Evolutionary conservation across 1,284 basidiomycete genomes (phyloP).

Genomic region (Leccinum griseonigrum): DNA sequence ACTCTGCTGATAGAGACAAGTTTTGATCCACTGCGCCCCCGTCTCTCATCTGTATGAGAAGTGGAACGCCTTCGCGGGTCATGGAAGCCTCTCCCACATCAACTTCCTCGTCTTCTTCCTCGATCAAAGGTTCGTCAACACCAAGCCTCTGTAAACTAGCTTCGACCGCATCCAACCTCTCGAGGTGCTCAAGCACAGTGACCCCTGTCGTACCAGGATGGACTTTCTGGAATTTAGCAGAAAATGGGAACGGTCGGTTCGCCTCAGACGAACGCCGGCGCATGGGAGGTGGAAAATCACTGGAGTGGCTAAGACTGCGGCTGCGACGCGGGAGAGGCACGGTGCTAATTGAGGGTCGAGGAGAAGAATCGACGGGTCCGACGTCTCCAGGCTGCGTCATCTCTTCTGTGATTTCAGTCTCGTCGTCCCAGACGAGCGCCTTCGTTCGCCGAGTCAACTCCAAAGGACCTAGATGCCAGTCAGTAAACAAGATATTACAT

Average conservation of each 20-base stretch:
- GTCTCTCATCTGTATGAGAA: conserved; percentile 22
- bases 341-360: conserved; percentile 57
- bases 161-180: conserved; percentile 77
- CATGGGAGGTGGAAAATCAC: conserved; percentile 72
- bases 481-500: conserved; percentile 8
- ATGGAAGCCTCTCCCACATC: conserved; percentile 53
- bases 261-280: conserved; percentile 61
- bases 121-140: conserved; percentile 50
- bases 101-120: conserved; percentile 46
- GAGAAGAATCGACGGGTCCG: conserved; percentile 45
- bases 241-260: conserved; percentile 74
- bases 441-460: conserved; percentile 79
- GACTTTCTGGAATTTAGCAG: conserved; percentile 72
- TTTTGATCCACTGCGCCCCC: conserved; percentile 26
- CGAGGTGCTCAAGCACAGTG: conserved; percentile 76
- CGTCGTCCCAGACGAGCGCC: conserved; percentile 82
- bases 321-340: conserved; percentile 58
- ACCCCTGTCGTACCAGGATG: conserved; percentile 80
- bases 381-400: conserved; percentile 29
- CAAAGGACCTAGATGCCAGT: conserved; percentile 58
- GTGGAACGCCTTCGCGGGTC: conserved; percentile 21
- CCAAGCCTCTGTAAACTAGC: conserved; percentile 71
- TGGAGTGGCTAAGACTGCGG: conserved; percentile 57
- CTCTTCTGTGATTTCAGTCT: conserved; percentile 73
- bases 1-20: conserved; percentile 38